Percentiles rank a stretch among this genome's conserved stretches.
phyloP scores from a whole-genome alignment of 805 yeast genomes.

The Yarrowia phangngaensis region DNA sequence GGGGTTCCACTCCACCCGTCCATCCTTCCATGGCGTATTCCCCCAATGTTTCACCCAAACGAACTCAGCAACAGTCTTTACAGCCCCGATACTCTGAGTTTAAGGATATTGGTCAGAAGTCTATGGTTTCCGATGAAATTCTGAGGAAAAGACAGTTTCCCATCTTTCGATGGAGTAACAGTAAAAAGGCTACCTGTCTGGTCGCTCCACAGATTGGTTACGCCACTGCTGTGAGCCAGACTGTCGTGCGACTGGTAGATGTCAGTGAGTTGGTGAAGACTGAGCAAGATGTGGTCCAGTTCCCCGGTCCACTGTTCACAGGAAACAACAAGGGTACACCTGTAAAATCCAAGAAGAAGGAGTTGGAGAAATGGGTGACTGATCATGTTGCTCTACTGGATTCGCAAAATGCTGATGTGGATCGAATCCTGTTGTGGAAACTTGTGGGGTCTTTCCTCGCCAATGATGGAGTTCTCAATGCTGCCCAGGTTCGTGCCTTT shows the following conservation, averaged over 20 bases:
- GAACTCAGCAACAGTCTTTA: conserved; percentile 6
- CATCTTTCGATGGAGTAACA: conserved; percentile 60
- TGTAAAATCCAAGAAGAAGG: conserved; percentile 58
- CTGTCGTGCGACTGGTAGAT: conserved; percentile 35
- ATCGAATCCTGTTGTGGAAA: conserved; percentile 37
- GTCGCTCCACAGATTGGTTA: conserved; percentile 44
- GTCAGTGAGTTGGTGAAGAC: conserved; percentile 36
- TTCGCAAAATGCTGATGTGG: conserved; percentile 30
- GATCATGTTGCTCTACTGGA: conserved; percentile 38
- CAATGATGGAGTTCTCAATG: conserved; percentile 36
- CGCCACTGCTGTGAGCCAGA: conserved; percentile 37
- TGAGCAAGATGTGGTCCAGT: conserved; percentile 40
- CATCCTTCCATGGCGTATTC: conserved; percentile 2
- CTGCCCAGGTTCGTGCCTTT: conserved; percentile 34
- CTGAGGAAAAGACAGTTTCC: conserved; percentile 67
- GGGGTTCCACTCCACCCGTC: conserved; percentile 14
- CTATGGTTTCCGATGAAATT: conserved; percentile 39
- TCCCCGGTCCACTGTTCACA: conserved; percentile 66
- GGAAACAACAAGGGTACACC: conserved; percentile 36
- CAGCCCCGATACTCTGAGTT: conserved; percentile 18
- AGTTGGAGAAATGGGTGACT: conserved; percentile 64
- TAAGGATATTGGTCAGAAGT: conserved; percentile 22
- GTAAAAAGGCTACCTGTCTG: conserved; percentile 46
- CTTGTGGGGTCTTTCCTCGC: conserved; percentile 39
- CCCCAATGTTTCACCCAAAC: conserved; percentile 22